A percentile compares a stretch with the other conserved stretches of the same genome.
These are phyloP conservation scores for Cladosporium colombiae DNA, from an alignment of 2,329 filamentous ascomycete genomes.

Conservation along the genomic window DNA sequence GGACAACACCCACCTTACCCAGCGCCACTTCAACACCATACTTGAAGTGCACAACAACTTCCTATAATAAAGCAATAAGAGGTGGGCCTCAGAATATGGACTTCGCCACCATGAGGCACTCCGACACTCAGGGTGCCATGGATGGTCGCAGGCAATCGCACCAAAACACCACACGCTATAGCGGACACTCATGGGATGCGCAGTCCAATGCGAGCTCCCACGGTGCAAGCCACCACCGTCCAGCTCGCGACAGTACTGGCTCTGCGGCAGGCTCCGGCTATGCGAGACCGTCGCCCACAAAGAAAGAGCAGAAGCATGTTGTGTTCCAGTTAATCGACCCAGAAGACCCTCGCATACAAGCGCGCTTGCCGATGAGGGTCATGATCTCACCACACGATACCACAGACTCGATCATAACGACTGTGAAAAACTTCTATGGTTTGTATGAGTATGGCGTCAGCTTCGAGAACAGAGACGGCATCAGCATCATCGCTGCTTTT, in stretches of 20 bases:
- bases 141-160: conserved; percentile 19
- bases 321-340: conserved; percentile 69
- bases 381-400: conserved; percentile 95
- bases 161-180: conserved; percentile 18
- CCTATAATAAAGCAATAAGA: background rate
- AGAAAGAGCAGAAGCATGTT: conserved; percentile 65
- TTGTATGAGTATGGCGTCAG: conserved; percentile 89
- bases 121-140: conserved; percentile 15
- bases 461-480: conserved; percentile 88
- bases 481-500: conserved; percentile 90
- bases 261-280: conserved; percentile 28
- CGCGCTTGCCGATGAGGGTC: conserved; percentile 79
- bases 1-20: conserved; percentile 7
- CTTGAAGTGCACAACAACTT: conserved; percentile 6
- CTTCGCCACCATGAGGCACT: conserved; percentile 7
- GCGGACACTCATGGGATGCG: conserved; percentile 18
- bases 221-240: conserved; percentile 15
- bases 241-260: conserved; percentile 17
- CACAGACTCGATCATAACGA: conserved; percentile 95
- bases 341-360: conserved; percentile 44
- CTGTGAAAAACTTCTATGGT: conserved; percentile 98
- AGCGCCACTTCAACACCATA: conserved; percentile 4
- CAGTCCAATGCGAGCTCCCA: conserved; percentile 17
- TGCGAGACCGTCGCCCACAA: conserved; percentile 32
- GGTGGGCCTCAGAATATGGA: conserved; percentile 15